Percentiles rank a stretch among this genome's conserved stretches.
Conservation (phyloP, 2,329 filamentous ascomycete species). For the Ophiognomonia clavigignenti-juglandacearum region DNA sequence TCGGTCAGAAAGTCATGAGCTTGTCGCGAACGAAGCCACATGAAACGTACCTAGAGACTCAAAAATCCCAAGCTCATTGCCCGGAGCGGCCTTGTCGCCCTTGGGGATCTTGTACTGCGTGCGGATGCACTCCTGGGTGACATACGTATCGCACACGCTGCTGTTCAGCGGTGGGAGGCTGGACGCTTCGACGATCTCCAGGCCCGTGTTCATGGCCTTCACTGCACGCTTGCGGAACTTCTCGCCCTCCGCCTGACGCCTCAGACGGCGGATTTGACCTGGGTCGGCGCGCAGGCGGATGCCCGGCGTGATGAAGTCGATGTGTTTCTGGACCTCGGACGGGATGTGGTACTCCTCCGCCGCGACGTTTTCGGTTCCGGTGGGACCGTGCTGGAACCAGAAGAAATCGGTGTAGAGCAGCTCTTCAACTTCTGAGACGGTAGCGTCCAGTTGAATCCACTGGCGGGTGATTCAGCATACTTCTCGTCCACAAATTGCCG, state of each 20-base stretch:
- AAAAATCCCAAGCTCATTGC: constrained; percentile 12
- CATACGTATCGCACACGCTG: constrained; percentile 6
- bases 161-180: constrained; percentile 7
- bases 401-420: constrained; percentile 35
- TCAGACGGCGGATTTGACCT: constrained; percentile 9
- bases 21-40: neutral
- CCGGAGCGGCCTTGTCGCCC: neutral
- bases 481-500: neutral
- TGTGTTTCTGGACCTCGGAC: constrained; percentile 35
- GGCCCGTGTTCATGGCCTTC: constrained; percentile 9
- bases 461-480: constrained; percentile 24
- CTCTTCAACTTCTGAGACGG: constrained; percentile 30
- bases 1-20: neutral
- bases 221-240: constrained; percentile 9
- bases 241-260: constrained; percentile 8
- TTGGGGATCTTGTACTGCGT: constrained; percentile 9
- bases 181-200: neutral
- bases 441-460: constrained; percentile 38
- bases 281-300: constrained; percentile 35
- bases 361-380: constrained; percentile 30
- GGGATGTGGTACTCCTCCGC: constrained; percentile 43
- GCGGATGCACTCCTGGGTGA: constrained; percentile 9
- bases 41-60: neutral
- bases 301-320: constrained; percentile 51
- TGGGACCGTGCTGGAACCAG: constrained; percentile 32